A percentile compares a stretch with the other conserved stretches of the same genome.
phyloP scores from a whole-genome alignment of 306 rosid genomes.

The Urtica urens region DNA sequence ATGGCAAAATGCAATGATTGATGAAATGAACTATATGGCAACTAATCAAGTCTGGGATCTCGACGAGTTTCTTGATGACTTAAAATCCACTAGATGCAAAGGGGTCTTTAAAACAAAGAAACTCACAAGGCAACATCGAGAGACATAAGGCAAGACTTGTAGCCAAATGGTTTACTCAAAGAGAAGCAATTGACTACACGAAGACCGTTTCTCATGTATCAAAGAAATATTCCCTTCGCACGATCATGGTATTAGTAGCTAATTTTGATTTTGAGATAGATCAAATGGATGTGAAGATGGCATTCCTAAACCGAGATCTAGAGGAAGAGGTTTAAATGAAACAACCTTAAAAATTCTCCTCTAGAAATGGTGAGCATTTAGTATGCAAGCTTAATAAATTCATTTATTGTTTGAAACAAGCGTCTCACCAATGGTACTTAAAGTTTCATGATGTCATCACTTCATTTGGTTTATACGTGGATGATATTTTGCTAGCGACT shows the following conservation, averaged over 20 bases:
- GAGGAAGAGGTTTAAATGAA: background rate
- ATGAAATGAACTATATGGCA: slow-evolving; percentile 1
- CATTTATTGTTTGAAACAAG: background rate
- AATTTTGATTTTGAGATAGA: background rate
- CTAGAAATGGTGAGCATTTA: too few species aligned
- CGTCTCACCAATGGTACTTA: background rate
- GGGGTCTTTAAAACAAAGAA: slow-evolving; percentile 6
- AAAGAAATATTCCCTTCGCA: background rate
- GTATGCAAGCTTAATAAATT: background rate
- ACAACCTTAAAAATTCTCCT: background rate
- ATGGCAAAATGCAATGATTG: slow-evolving; percentile 1
- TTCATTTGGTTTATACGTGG: background rate
- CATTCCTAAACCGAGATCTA: background rate
- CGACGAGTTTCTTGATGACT: background rate
- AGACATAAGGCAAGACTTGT: background rate
- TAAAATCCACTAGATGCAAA: background rate
- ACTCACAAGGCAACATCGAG: slow-evolving; percentile 1
- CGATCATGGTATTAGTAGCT: background rate
- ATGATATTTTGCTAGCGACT: too few species aligned
- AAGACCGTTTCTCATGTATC: background rate
- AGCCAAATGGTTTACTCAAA: background rate
- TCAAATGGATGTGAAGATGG: slow-evolving; percentile 1
- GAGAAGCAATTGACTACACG: background rate
- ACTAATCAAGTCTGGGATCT: background rate
- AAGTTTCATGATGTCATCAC: background rate